A percentile compares a stretch with the other conserved stretches of the same genome.
Conservation (phyloP, 768 basidiomycete species). For the Amanita pallidorosea region DNA sequence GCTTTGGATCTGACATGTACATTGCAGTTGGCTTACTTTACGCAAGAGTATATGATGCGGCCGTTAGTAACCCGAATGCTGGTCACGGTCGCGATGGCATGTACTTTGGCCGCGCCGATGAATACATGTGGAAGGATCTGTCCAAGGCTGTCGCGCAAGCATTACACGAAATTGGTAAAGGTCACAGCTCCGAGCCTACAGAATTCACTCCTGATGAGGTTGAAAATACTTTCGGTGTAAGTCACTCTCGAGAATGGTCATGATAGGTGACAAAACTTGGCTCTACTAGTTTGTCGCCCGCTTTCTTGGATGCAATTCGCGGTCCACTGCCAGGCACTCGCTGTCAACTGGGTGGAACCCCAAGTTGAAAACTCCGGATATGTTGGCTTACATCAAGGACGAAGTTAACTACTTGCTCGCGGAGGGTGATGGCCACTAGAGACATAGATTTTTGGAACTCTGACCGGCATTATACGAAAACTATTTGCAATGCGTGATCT, state of each 20-base stretch:
- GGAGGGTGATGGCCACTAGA: neutral
- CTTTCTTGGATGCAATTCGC: conserved; percentile 28
- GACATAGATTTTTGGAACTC: no score
- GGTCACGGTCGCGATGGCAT: conserved; percentile 40
- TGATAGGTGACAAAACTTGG: neutral
- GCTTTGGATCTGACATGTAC: neutral
- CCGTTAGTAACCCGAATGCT: conserved; percentile 19
- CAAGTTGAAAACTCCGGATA: conserved; percentile 30
- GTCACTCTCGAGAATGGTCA: neutral
- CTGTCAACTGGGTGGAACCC: conserved; percentile 37
- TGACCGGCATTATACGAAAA: no score
- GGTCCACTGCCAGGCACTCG: conserved; percentile 24
- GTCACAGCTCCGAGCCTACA: conserved; percentile 27
- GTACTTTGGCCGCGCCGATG: conserved; percentile 44
- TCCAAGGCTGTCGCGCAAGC: conserved; percentile 26
- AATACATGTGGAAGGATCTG: conserved; percentile 33
- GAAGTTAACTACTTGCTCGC: conserved; percentile 20
- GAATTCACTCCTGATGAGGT: conserved; percentile 36
- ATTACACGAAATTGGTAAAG: conserved; percentile 26
- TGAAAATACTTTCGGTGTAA: conserved; percentile 26
- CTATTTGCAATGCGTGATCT: no score
- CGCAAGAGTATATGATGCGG: conserved; percentile 28
- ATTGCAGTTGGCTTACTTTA: conserved; percentile 33
- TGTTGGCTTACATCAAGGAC: conserved; percentile 34
- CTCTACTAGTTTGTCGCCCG: conserved; percentile 27